Conservation (phyloP, 257 asterid species). For the Penstemon davidsonii region DNA sequence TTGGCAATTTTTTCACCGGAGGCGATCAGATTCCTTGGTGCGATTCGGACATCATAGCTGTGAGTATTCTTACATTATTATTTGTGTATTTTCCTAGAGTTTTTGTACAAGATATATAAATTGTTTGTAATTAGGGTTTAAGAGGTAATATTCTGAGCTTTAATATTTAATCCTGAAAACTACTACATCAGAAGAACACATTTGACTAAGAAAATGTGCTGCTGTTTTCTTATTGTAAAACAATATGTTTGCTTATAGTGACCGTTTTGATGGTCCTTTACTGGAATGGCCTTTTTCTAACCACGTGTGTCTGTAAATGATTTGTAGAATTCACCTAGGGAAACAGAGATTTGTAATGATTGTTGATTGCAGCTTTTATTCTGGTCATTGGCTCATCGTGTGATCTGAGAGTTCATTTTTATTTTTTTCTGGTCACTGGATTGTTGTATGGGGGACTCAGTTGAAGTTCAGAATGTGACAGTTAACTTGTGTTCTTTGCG, state of each 20-base stretch:
- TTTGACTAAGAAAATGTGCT: not conserved
- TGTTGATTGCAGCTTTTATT: slow-evolving; percentile 1
- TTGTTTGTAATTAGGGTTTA: slow-evolving; percentile 27
- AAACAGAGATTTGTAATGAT: slow-evolving; percentile 1
- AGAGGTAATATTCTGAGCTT: not conserved
- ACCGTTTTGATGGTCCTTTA: not conserved
- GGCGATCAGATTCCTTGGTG: slow-evolving; percentile 85
- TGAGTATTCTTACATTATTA: slow-evolving; percentile 31
- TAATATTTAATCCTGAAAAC: no score
- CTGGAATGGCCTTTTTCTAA: not conserved
- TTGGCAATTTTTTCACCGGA: slow-evolving; percentile 62
- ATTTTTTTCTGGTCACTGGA: not conserved
- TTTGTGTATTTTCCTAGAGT: not conserved
- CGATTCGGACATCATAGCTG: slow-evolving; percentile 60
- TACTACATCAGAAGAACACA: no score
- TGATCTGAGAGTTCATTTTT: no score
- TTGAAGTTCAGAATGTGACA: not conserved
- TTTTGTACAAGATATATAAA: not conserved
- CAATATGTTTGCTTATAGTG: not conserved
- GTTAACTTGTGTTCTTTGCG: not conserved
- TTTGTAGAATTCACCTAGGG: not conserved
- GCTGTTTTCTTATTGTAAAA: not conserved
- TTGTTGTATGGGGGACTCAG: slow-evolving; percentile 1
- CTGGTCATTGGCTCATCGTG: not conserved
- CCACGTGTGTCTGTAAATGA: not conserved